Evolutionary conservation across 2,329 filamentous ascomycete species (phyloP).

Genomic region (Trichoderma pleuroti): DNA sequence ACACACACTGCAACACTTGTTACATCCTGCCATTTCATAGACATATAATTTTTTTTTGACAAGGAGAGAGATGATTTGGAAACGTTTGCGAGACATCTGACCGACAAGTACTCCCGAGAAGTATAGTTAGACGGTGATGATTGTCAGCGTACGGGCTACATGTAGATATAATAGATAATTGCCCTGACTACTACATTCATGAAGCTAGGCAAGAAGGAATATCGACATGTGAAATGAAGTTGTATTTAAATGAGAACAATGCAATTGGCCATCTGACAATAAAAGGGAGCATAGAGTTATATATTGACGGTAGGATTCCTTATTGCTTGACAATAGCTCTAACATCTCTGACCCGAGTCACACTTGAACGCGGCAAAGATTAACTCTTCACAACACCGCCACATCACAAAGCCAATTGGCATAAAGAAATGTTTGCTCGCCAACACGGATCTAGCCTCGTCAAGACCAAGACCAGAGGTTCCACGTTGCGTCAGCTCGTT

Average conservation of each 20-base stretch:
- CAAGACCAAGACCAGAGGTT: constrained; percentile 17
- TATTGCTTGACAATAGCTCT: background rate
- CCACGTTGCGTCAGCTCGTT: constrained; percentile 26
- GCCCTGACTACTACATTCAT: background rate
- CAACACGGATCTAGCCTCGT: constrained; percentile 23
- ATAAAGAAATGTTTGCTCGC: constrained; percentile 29
- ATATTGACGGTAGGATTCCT: too few species aligned
- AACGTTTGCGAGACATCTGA: background rate
- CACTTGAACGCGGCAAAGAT: background rate
- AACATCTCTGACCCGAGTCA: too few species aligned
- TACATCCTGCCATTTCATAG: background rate
- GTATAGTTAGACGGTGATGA: background rate
- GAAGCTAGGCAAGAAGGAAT: background rate
- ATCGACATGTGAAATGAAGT: background rate
- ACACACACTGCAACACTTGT: background rate
- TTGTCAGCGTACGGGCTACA: background rate
- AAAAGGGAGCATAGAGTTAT: background rate
- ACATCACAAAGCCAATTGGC: background rate
- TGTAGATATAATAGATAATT: background rate
- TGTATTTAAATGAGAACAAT: background rate
- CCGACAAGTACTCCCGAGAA: background rate
- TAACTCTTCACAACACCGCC: too few species aligned
- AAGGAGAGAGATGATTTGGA: background rate
- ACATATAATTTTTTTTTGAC: background rate
- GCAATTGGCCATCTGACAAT: background rate